A percentile compares a stretch with the other conserved stretches of the same genome.
Conservation (phyloP, 768 basidiomycete species). For the Serendipita sp. region DNA sequence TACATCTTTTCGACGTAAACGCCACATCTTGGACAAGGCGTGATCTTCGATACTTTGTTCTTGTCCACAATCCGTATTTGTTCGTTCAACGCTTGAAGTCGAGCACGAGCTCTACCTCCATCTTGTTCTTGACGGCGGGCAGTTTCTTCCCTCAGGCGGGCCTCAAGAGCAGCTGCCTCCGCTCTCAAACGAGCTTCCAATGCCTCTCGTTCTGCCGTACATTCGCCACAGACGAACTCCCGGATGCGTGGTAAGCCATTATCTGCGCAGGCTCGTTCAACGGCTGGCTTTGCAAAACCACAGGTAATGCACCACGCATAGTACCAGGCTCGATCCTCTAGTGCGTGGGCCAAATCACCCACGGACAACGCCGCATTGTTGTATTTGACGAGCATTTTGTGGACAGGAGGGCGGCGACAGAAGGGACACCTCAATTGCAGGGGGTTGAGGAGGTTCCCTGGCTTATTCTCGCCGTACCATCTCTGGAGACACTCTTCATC, state of each 20-base stretch:
- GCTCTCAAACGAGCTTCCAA: not conserved
- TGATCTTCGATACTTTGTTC: not conserved
- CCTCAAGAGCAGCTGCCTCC: not conserved
- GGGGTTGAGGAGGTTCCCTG: conserved; percentile 17
- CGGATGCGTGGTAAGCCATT: conserved; percentile 11
- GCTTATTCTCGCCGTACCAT: conserved; percentile 18
- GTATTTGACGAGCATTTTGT: conserved; percentile 14
- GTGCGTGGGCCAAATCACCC: conserved; percentile 15
- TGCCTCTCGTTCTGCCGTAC: conserved; percentile 6
- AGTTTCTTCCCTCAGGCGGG: not conserved
- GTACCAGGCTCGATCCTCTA: conserved; percentile 16
- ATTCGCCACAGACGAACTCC: conserved; percentile 14
- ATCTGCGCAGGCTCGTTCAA: conserved; percentile 15
- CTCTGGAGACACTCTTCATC: conserved; percentile 16
- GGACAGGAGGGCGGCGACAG: conserved; percentile 16
- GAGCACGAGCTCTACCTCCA: not conserved
- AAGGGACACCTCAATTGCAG: conserved; percentile 18
- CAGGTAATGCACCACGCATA: conserved; percentile 19
- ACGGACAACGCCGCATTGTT: conserved; percentile 14
- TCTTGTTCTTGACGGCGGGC: not conserved
- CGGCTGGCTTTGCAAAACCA: conserved; percentile 14
- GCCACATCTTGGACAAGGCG: not conserved
- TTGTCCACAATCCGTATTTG: not conserved
- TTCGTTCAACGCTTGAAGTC: not conserved
- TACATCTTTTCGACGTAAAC: not conserved